These are phyloP conservation scores for Prunus armeniaca DNA, from an alignment of 306 rosid species.

Conservation along the genomic window DNA sequence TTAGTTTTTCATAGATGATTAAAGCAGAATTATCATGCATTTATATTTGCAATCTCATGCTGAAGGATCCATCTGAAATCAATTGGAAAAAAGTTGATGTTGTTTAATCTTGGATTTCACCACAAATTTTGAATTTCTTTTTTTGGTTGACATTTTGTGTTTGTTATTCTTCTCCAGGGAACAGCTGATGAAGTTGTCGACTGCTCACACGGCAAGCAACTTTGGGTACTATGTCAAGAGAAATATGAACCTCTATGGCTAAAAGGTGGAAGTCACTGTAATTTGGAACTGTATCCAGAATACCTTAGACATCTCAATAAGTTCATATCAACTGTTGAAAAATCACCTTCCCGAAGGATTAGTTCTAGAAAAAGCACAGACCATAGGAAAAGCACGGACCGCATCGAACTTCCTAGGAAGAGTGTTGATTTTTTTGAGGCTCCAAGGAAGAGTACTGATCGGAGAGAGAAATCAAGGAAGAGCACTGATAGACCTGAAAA, in stretches of 20 bases:
- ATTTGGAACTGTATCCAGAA: slow-evolving; percentile 79
- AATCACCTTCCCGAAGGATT: slow-evolving; percentile 44
- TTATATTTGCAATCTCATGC: background rate
- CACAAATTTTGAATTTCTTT: background rate
- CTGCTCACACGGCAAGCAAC: slow-evolving; percentile 86
- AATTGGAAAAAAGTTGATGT: too few species aligned
- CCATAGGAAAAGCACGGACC: slow-evolving; percentile 4
- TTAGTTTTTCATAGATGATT: background rate
- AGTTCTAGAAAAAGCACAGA: slow-evolving; percentile 65
- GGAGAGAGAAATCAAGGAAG: slow-evolving; percentile 72
- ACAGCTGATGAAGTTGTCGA: slow-evolving; percentile 85
- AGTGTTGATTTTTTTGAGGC: slow-evolving; percentile 59
- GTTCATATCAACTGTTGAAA: slow-evolving; percentile 58
- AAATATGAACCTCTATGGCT: slow-evolving; percentile 91
- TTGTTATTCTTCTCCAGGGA: slow-evolving; percentile 51
- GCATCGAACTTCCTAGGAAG: slow-evolving; percentile 50
- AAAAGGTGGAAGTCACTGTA: slow-evolving; percentile 90
- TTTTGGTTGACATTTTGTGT: background rate
- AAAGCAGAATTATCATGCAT: background rate
- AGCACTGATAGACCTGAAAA: slow-evolving; percentile 65
- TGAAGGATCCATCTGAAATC: background rate
- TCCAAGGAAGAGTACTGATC: slow-evolving; percentile 74
- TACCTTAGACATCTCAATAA: slow-evolving; percentile 65
- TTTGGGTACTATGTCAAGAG: slow-evolving; percentile 83
- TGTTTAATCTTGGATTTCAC: background rate